Evolutionary conservation across 257 asterid genomes (phyloP).

Genomic region (Ajuga chamaepitys): DNA sequence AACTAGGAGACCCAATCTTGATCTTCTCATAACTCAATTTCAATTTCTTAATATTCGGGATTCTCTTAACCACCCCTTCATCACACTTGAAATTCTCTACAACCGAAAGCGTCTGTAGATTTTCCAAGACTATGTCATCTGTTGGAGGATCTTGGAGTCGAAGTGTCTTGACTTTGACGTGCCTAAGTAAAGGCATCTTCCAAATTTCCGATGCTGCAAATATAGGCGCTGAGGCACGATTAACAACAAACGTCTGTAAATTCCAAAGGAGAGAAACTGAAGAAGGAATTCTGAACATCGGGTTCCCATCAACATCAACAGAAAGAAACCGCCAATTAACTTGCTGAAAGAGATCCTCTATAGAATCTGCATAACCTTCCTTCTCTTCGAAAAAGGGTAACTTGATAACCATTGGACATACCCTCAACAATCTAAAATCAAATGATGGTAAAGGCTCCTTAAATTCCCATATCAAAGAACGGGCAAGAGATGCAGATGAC

Average conservation of each 20-base stretch:
- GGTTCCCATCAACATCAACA: background rate
- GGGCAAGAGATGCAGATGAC: background rate
- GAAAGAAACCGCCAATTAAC: background rate
- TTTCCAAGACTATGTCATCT: background rate
- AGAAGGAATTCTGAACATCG: background rate
- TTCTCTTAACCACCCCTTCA: slow-evolving; percentile 10
- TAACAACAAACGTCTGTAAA: background rate
- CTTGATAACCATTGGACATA: background rate
- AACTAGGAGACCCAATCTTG: background rate
- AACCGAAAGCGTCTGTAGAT: background rate
- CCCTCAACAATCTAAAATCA: too few species aligned
- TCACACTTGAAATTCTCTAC: background rate
- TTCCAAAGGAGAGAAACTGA: background rate
- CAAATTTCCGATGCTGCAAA: slow-evolving; percentile 1
- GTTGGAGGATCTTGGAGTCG: slow-evolving; percentile 8
- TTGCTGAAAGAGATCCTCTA: background rate
- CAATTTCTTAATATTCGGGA: slow-evolving; percentile 13
- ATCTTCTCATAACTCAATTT: background rate
- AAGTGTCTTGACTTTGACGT: background rate
- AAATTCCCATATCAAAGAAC: background rate
- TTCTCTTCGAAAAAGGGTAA: too few species aligned
- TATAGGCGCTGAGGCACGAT: fast-evolving
- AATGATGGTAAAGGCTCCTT: background rate
- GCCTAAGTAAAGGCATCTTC: slow-evolving; percentile 16
- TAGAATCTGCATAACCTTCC: background rate